A percentile compares a stretch with the other conserved stretches of the same genome.
These are phyloP conservation scores for Trichosporon sp. DNA, from an alignment of 1,284 basidiomycete genomes.

Conservation along the genomic window DNA sequence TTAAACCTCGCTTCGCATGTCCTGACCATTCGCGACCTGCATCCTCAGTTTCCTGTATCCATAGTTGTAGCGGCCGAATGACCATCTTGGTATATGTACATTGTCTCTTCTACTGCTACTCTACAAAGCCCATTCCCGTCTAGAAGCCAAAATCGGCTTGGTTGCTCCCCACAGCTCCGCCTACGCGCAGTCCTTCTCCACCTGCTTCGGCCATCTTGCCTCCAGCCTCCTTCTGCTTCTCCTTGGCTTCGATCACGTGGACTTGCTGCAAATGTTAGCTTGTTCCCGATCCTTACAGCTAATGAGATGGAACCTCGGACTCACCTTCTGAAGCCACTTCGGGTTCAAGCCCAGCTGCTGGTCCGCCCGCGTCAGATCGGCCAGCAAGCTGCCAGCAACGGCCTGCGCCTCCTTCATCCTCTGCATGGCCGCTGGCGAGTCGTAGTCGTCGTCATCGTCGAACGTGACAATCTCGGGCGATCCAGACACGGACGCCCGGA, in stretches of 20 bases:
- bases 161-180: slow-evolving; percentile 14
- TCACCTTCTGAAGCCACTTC: slow-evolving; percentile 35
- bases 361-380: slow-evolving; percentile 25
- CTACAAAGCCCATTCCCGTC: background rate
- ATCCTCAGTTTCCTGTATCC: background rate
- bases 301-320: background rate
- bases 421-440: slow-evolving; percentile 14
- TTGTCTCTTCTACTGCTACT: background rate
- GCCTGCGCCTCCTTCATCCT: slow-evolving; percentile 18
- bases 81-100: slow-evolving; percentile 5
- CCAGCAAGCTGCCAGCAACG: slow-evolving; percentile 20
- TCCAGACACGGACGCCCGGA: slow-evolving; percentile 22
- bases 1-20: no score
- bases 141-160: slow-evolving; percentile 20
- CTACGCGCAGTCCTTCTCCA: slow-evolving; percentile 1
- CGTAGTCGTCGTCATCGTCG: slow-evolving; percentile 21
- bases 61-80: background rate
- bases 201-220: background rate
- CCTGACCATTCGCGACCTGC: background rate
- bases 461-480: slow-evolving; percentile 29
- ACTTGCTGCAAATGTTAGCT: slow-evolving; percentile 8
- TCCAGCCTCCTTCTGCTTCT: slow-evolving; percentile 5
- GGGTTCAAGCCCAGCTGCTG: slow-evolving; percentile 23
- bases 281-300: background rate
- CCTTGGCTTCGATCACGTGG: slow-evolving; percentile 7